A percentile compares a stretch with the other conserved stretches of the same genome.
phyloP scores from a whole-genome alignment of 108 stramenopile species.

The Skeletonema menzelii region DNA sequence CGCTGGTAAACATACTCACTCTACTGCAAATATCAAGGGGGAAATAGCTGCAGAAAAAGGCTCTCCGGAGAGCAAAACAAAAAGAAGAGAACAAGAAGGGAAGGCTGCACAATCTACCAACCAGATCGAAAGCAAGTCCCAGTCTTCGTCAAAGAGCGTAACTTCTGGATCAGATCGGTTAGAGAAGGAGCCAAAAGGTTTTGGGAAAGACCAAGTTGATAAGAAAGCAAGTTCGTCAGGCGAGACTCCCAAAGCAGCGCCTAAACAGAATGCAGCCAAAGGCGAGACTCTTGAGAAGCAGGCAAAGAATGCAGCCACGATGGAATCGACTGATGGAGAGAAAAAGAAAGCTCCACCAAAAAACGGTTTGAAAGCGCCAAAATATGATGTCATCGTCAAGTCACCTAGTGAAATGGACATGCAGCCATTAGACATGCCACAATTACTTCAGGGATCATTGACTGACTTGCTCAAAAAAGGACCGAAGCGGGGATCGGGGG shows the following conservation, averaged over 20 bases:
- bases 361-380: constrained; percentile 1
- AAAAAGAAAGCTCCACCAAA: not conserved
- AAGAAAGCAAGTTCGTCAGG: not conserved
- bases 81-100: not conserved
- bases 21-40: not conserved
- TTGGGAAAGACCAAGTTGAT: not conserved
- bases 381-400: constrained; percentile 3
- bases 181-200: not conserved
- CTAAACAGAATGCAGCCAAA: not conserved
- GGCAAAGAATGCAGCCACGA: not conserved
- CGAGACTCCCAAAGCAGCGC: not conserved
- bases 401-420: constrained; percentile 1
- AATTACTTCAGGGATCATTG: constrained; percentile 4
- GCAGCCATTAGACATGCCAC: constrained; percentile 1
- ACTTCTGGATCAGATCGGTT: not conserved
- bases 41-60: not conserved
- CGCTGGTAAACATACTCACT: not conserved
- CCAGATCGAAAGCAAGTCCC: not conserved
- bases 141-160: not conserved
- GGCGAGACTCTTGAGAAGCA: not conserved
- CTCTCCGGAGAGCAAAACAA: not conserved
- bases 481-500: not conserved
- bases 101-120: not conserved
- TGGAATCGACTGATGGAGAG: not conserved
- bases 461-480: constrained; percentile 2